phyloP scores from a whole-genome alignment of 1,284 basidiomycete genomes.

The Anthracocystis walkeri region DNA sequence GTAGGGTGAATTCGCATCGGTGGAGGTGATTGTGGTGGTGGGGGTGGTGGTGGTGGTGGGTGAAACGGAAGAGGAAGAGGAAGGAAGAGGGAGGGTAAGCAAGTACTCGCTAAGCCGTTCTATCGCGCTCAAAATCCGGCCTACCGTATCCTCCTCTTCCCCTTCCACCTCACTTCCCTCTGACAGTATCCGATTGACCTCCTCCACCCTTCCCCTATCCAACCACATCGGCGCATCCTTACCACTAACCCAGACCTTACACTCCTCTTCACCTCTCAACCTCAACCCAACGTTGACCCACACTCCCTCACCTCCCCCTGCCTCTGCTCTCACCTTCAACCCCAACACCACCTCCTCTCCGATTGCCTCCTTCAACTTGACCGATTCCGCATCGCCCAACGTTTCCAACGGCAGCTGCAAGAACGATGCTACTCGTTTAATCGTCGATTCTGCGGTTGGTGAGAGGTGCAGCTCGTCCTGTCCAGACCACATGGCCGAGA shows the following conservation, averaged over 20 bases:
- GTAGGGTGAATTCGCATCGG: background rate
- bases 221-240: conserved; percentile 37
- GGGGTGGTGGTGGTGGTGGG: background rate
- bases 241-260: conserved; percentile 25
- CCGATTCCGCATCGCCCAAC: conserved; percentile 16
- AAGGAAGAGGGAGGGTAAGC: conserved; percentile 5
- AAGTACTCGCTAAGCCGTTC: conserved; percentile 35
- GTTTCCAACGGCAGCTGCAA: conserved; percentile 32
- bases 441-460: conserved; percentile 9
- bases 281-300: conserved; percentile 29
- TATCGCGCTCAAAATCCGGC: conserved; percentile 3
- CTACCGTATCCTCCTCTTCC: conserved; percentile 25
- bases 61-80: background rate
- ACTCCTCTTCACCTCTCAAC: conserved; percentile 10
- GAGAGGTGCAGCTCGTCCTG: conserved; percentile 32
- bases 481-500: conserved; percentile 56
- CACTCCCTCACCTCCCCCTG: conserved; percentile 12
- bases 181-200: conserved; percentile 17
- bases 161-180: background rate
- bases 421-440: conserved; percentile 28
- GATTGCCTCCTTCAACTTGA: conserved; percentile 29
- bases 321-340: conserved; percentile 25
- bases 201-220: conserved; percentile 17
- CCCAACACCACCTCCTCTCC: conserved; percentile 27
- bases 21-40: background rate